A percentile compares a stretch with the other conserved stretches of the same genome.
These are phyloP conservation scores for Diaporthe humulicola DNA, from an alignment of 2,329 filamentous ascomycete genomes.

Conservation along the genomic window DNA sequence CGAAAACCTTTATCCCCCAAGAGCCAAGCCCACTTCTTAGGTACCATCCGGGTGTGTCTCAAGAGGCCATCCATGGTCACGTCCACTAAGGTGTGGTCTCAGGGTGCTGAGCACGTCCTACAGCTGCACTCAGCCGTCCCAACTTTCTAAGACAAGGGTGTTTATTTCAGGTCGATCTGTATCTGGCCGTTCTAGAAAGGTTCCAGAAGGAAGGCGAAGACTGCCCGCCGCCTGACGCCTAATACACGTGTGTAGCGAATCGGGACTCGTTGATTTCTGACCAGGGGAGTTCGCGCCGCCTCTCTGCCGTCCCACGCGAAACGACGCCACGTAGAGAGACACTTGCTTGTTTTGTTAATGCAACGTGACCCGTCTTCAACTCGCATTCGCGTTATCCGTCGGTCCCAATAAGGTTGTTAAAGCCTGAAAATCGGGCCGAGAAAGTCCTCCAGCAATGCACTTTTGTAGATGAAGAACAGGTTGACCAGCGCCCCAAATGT, in stretches of 20 bases:
- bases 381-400: neutral
- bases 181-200: constrained; percentile 15
- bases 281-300: neutral
- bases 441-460: neutral
- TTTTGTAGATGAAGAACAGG: neutral
- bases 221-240: neutral
- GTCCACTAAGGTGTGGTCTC: neutral
- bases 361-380: neutral
- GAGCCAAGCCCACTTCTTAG: neutral
- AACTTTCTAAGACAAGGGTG: constrained; percentile 9
- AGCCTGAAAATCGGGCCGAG: neutral
- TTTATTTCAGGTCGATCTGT: constrained; percentile 15
- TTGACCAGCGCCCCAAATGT: neutral
- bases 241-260: neutral
- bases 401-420: neutral
- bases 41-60: constrained; percentile 28
- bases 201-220: constrained; percentile 4
- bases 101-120: neutral
- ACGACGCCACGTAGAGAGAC: neutral
- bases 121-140: constrained; percentile 10
- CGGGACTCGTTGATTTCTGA: neutral
- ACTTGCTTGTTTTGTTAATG: neutral
- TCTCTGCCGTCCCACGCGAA: neutral
- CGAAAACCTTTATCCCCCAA: constrained; percentile 13
- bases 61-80: constrained; percentile 8